Conservation (phyloP, 768 basidiomycete species). For the Amanita molliuscula region DNA sequence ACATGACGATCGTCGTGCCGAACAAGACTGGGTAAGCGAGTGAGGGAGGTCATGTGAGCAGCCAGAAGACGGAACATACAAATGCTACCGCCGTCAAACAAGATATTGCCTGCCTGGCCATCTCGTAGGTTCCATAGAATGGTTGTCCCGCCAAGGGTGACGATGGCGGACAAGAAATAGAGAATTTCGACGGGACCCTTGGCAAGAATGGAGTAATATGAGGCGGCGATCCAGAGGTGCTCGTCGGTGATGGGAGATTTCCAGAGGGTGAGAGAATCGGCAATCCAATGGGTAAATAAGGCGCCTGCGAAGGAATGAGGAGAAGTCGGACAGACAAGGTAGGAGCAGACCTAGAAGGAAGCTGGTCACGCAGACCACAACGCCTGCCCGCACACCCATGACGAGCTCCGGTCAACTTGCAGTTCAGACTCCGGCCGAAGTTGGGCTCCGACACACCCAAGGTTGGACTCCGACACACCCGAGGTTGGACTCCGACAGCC, state of each 20-base stretch:
- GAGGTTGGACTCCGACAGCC: not conserved
- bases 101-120: constrained; percentile 71
- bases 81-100: constrained; percentile 88
- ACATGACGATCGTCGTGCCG: constrained; percentile 58
- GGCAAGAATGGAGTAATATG: constrained; percentile 73
- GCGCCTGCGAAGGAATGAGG: constrained; percentile 36
- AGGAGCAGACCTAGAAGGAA: constrained; percentile 60
- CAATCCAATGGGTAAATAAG: constrained; percentile 86
- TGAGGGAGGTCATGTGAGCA: not conserved
- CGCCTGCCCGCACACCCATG: constrained; percentile 65
- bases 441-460: not conserved
- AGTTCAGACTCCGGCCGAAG: constrained; percentile 1
- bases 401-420: not conserved
- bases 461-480: not conserved
- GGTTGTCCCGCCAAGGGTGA: constrained; percentile 49
- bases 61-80: constrained; percentile 36
- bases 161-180: constrained; percentile 47
- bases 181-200: constrained; percentile 48
- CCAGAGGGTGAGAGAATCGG: constrained; percentile 87
- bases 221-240: constrained; percentile 72
- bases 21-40: constrained; percentile 51
- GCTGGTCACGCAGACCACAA: constrained; percentile 70
- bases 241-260: constrained; percentile 81
- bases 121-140: constrained; percentile 75
- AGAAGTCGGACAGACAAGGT: constrained; percentile 1